Evolutionary conservation across 2,329 filamentous ascomycete species (phyloP), one percentile per base, ranked within the genome.

Genomic region (Juglanconis oblonga): DNA sequence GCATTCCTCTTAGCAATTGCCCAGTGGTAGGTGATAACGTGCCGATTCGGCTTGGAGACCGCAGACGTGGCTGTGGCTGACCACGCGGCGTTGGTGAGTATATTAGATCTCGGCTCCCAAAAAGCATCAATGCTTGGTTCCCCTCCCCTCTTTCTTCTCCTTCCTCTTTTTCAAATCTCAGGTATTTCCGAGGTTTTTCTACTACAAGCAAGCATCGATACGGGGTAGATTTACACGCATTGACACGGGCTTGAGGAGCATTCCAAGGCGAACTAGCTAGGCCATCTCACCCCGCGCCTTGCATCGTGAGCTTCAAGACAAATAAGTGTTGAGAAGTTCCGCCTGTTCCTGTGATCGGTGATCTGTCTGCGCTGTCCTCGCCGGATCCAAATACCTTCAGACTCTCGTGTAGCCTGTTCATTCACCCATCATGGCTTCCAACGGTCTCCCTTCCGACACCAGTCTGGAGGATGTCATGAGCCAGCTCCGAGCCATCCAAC

Each of bases 401-500:
- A 24, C 24, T 24, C 24, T 24, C 24, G 24, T 42, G n/a, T n/a
- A 47, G 44, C 44, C 14, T 24, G 17, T n/a, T 29, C 17, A 47
- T 29, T 47, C 14, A 47, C 44, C 33, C 13, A 33, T 38, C 31
- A 64, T 64, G 62, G 62, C 62, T n/a, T 55, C 56, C 51, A 54
- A 57, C 53, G 48, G 53, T 29, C 40, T 61, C n/a, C 53, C 61
- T 33, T 36, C 58, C 36, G 50, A 55, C 36, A 31, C 45, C 42
- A 62, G 55, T 56, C 62, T 64, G n/a, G 55, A 62, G 31, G 59
- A 64, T 40, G 59, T 64, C 50, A 59, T 62, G 57, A 55, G 53
- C 55, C 58, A 61, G 50, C 36, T 64, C 51, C 61, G 51, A 51
- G 47, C 56, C 14, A 64, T 64, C 44, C 55, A 64, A 42, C 62